phyloP scores from a whole-genome alignment of 805 yeast genomes.

The Candida nitratophila region DNA sequence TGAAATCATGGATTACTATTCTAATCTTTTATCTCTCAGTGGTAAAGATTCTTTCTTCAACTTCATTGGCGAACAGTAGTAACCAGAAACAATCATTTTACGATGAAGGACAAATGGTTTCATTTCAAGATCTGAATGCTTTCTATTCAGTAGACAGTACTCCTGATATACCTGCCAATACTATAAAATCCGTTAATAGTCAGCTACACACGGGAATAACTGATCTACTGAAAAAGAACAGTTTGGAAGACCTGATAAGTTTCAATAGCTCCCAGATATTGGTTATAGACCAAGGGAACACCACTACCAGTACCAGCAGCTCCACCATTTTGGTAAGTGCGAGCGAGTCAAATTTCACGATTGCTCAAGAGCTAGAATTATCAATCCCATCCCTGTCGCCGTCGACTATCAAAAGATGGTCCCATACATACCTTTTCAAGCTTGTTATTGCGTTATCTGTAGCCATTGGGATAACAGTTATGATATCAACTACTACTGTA shows the following conservation, averaged over 20 bases:
- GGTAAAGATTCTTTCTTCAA: too few relatives aligned
- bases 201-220: background rate
- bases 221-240: background rate
- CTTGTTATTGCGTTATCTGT: background rate
- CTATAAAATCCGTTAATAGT: background rate
- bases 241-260: background rate
- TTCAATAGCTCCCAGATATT: background rate
- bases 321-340: background rate
- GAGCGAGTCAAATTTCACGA: background rate
- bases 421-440: background rate
- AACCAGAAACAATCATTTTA: background rate
- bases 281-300: too few relatives aligned
- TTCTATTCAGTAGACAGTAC: background rate
- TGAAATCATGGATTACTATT: conserved; percentile 4
- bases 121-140: background rate
- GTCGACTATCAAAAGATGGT: background rate
- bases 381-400: background rate
- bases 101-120: background rate
- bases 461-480: background rate
- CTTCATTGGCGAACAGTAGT: too few relatives aligned
- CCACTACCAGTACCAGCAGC: background rate
- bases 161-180: background rate
- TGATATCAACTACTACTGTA: background rate
- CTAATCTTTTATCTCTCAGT: conserved; percentile 4
- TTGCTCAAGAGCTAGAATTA: background rate